phyloP scores from a whole-genome alignment of 768 basidiomycete species.

The Suillus subluteus region DNA sequence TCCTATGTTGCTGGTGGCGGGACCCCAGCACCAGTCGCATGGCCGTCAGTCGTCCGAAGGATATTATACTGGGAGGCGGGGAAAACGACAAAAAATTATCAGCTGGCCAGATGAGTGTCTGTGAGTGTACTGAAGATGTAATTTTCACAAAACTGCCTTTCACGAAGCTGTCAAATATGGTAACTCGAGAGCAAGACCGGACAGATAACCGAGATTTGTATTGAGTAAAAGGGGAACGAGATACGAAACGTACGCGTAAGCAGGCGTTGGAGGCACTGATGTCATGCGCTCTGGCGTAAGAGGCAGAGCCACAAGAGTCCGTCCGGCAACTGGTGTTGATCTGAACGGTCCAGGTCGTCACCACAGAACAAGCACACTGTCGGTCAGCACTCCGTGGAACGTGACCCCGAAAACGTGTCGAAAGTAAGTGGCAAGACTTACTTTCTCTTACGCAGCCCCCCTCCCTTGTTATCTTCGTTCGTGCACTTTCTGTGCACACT shows the following conservation, averaged over 20 bases:
- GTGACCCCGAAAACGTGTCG: no score
- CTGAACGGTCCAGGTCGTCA: neutral
- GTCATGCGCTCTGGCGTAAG: neutral
- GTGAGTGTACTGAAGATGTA: no score
- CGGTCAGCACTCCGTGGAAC: no score
- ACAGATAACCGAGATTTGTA: neutral
- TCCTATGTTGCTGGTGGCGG: neutral
- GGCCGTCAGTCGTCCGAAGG: no score
- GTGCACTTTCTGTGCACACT: neutral
- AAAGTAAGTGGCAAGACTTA: no score
- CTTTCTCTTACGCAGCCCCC: no score
- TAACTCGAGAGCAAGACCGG: neutral
- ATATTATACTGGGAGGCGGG: no score
- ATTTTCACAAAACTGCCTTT: no score
- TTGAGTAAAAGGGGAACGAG: neutral
- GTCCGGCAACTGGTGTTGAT: no score
- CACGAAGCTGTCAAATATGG: neutral
- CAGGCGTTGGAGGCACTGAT: neutral
- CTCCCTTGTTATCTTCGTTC: no score
- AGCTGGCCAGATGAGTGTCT: no score
- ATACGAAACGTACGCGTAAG: neutral
- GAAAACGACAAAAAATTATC: no score
- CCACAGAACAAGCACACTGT: neutral
- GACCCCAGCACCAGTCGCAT: neutral
- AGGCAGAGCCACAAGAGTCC: neutral